Evolutionary conservation across 352 stramenopile genomes (phyloP), one percentile per base, ranked within the genome.

Genomic region (Detonula confervacea): DNA sequence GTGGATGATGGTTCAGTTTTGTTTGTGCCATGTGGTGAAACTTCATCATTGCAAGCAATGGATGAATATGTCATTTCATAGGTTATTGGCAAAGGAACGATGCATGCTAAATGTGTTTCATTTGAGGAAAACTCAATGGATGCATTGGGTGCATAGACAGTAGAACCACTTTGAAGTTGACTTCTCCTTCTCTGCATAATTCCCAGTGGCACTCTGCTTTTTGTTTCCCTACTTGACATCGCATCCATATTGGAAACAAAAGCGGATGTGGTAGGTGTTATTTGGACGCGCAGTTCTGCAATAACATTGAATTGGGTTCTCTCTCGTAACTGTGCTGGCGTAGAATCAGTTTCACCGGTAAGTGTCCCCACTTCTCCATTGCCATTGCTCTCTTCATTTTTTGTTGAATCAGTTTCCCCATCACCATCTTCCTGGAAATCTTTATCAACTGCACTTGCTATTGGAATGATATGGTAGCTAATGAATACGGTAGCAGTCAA

Each of bases 221-320:
- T 84, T 42, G 69, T 84, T 67, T 84, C 77, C 55, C 77, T 75
- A 51, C 52, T 76, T 14, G 63, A 70, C 57, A 74, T 71, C 33
- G 69, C 64, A 52, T 80, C 57, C 22, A 37, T 55, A 22, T 62
- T 72, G 8, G 71, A 80, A 42, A 65, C 37, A 55, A 85, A 77
- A 18, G 70, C 64, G 20, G 70, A 54, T 30, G 70, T 60, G 25
- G 46, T 60, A 22, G 47, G 61, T 51, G 47, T 49, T 20, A 85
- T 81, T 62, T 81, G 70, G 11, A 85, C 71, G 14, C 77, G 70
- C 14, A 85, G 70, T 68, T 85, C 77, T 7, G 77, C 77, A 52
- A 85, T 69, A 0, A 85, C 69, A 63, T 81, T 69, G 29, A 59
- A 80, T 29, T 63, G 25, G 24, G 52, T 47, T 20, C 52, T 49